Evolutionary conservation across 371 early-diverging fungal species (phyloP).

Genomic region (Zancudomyces culisetae): DNA sequence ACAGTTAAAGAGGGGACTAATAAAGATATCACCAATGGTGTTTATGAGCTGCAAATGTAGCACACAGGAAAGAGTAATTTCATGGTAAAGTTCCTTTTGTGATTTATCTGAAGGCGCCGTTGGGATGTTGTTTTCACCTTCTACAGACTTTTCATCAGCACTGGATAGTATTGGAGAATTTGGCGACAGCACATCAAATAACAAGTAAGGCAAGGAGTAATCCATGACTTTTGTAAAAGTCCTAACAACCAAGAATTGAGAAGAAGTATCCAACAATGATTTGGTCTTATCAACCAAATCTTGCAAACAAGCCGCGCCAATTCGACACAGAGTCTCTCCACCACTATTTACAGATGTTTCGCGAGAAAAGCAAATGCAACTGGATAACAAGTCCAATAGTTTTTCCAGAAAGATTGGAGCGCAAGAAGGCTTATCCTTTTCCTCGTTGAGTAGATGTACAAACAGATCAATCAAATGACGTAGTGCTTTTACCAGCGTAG

Average conservation of each 20-base stretch:
- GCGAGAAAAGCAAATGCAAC: slow-evolving; percentile 69
- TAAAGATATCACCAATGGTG: slow-evolving; percentile 39
- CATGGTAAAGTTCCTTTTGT: background rate
- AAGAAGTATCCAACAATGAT: slow-evolving; percentile 34
- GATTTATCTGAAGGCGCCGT: no score
- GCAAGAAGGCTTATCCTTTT: no score
- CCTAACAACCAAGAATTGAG: slow-evolving; percentile 52
- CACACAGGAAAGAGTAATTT: slow-evolving; percentile 34
- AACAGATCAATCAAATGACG: slow-evolving; percentile 73
- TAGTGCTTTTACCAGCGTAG: slow-evolving; percentile 70
- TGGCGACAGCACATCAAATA: slow-evolving; percentile 27
- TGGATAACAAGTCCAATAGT: slow-evolving; percentile 51
- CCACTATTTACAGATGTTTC: no score
- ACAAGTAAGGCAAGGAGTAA: slow-evolving; percentile 56
- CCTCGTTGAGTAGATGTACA: slow-evolving; percentile 45
- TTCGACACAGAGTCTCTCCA: slow-evolving; percentile 73
- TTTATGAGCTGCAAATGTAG: slow-evolving; percentile 48
- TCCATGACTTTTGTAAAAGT: slow-evolving; percentile 49
- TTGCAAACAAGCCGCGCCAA: slow-evolving; percentile 79
- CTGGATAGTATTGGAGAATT: background rate
- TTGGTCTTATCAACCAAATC: slow-evolving; percentile 67
- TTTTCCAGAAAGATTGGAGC: slow-evolving; percentile 45
- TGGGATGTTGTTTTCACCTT: no score
- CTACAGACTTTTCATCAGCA: background rate
- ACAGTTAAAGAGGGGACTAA: slow-evolving; percentile 4